A percentile compares a stretch with the other conserved stretches of the same genome.
Conservation (phyloP, 75 land plant species). For the Selaginella tamariscina region DNA sequence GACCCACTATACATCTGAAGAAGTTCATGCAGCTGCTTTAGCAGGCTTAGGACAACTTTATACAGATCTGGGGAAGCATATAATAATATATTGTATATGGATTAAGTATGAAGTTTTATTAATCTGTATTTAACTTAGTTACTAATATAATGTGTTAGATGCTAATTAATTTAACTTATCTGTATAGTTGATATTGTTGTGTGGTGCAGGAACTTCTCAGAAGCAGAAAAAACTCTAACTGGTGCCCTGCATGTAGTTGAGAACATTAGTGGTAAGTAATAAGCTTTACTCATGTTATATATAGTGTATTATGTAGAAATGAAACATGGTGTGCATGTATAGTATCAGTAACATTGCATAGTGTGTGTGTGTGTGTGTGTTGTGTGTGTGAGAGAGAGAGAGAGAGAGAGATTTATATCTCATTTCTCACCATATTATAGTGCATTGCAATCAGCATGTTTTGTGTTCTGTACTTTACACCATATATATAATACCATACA, state of each 20-base stretch:
- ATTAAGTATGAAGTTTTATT: no score
- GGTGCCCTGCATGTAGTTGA: neutral
- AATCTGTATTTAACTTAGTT: no score
- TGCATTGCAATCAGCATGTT: no score
- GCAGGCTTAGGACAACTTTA: constrained; percentile 7
- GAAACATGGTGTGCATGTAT: no score
- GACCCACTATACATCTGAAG: neutral
- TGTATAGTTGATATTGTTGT: neutral
- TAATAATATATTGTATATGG: no score
- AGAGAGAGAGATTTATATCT: no score
- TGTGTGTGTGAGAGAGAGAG: no score
- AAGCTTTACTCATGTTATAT: neutral
- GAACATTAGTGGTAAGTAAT: constrained; percentile 1
- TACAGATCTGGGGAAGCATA: neutral
- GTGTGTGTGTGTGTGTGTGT: no score
- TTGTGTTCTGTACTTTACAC: no score
- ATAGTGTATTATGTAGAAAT: neutral
- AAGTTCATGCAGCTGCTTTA: constrained; percentile 11
- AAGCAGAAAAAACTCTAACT: neutral
- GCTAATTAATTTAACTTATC: neutral
- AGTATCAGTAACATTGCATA: no score
- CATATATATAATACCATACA: neutral
- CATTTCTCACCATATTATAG: no score
- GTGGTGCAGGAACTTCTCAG: neutral
- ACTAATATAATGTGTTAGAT: no score